These are phyloP conservation scores for Microdochium trichocladiopsis DNA, from an alignment of 2,329 filamentous ascomycete genomes.

Conservation along the genomic window DNA sequence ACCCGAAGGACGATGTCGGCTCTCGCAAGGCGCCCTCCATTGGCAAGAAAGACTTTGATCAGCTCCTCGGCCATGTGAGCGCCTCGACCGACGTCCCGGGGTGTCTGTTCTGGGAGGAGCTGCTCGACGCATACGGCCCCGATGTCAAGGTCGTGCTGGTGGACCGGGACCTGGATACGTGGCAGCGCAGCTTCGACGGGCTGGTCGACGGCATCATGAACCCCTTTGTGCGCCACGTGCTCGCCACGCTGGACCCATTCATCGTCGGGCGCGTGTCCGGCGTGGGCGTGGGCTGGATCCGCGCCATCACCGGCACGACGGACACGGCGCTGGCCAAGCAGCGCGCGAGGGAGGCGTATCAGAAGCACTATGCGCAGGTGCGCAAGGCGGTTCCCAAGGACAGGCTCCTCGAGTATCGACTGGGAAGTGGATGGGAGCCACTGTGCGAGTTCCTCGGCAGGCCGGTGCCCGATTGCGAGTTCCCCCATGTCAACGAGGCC, in stretches of 20 bases:
- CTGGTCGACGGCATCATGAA: conserved; percentile 3
- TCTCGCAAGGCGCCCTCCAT: neutral
- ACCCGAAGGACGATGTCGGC: no score
- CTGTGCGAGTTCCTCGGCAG: conserved; percentile 14
- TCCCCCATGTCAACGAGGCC: conserved; percentile 6
- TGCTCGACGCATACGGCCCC: conserved; percentile 11
- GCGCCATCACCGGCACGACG: neutral
- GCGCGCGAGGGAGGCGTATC: conserved; percentile 4
- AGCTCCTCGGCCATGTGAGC: conserved; percentile 7
- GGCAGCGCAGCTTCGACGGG: conserved; percentile 14
- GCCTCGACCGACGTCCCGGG: conserved; percentile 9
- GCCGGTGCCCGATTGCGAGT: conserved; percentile 6
- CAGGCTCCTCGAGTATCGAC: conserved; percentile 10
- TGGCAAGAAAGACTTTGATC: conserved; percentile 6
- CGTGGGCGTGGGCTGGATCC: conserved; percentile 2
- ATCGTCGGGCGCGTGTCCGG: conserved; percentile 3
- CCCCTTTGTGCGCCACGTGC: conserved; percentile 7
- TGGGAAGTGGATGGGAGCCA: conserved; percentile 14
- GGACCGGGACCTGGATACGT: conserved; percentile 11
- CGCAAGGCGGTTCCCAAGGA: conserved; percentile 6
- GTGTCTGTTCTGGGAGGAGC: conserved; percentile 7
- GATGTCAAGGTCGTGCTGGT: conserved; percentile 13
- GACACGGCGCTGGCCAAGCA: neutral
- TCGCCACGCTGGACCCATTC: conserved; percentile 16
- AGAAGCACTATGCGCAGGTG: conserved; percentile 9